Evolutionary conservation across 164 flowering plant species (phyloP).

Genomic region (Amborella trichopoda): DNA sequence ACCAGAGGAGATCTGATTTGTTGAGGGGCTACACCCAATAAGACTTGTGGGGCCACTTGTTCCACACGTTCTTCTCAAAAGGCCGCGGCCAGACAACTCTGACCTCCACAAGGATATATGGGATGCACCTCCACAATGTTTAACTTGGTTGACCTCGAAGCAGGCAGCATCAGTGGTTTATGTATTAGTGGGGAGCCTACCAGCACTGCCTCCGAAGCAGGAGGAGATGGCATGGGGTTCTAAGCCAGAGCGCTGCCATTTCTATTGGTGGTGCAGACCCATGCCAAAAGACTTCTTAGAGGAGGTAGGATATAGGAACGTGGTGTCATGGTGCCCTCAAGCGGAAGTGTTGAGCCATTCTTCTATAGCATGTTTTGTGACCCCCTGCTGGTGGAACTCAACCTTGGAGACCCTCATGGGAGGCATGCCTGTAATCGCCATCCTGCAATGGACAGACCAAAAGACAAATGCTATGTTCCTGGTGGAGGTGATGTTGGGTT

Average conservation of each 20-base stretch:
- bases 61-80: slow-evolving; percentile 21
- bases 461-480: slow-evolving; percentile 1
- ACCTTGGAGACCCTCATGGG: slow-evolving; percentile 13
- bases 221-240: slow-evolving; percentile 13
- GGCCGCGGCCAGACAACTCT: slow-evolving; percentile 13
- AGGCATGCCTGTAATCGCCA: slow-evolving; percentile 41
- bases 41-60: slow-evolving; percentile 24
- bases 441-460: slow-evolving; percentile 34
- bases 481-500: slow-evolving; percentile 22
- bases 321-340: slow-evolving; percentile 43
- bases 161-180: slow-evolving; percentile 4
- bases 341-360: slow-evolving; percentile 33
- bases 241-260: slow-evolving; percentile 2
- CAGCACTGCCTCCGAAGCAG: slow-evolving; percentile 7
- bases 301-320: slow-evolving; percentile 3
- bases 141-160: slow-evolving; percentile 5
- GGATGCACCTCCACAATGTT: neutral
- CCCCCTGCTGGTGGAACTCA: slow-evolving; percentile 10
- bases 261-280: slow-evolving; percentile 20
- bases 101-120: slow-evolving; percentile 9
- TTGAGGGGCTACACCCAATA: slow-evolving; percentile 3
- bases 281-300: neutral
- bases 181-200: slow-evolving; percentile 5
- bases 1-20: neutral
- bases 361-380: slow-evolving; percentile 17